Evolutionary conservation across 176 grass and related monocot species (phyloP).

Genomic region (Oryza punctata): DNA sequence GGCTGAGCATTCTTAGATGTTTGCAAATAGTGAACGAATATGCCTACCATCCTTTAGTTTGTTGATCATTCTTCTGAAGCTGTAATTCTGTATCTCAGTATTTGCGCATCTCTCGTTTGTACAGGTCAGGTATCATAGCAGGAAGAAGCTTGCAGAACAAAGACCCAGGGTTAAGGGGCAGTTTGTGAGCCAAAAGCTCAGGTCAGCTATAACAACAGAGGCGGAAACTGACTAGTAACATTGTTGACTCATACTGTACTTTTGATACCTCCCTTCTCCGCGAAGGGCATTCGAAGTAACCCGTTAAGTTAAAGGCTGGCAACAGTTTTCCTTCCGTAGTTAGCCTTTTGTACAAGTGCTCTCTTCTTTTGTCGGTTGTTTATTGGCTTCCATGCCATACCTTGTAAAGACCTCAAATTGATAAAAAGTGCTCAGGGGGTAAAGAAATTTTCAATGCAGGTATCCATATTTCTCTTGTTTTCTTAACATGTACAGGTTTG

Average conservation of each 20-base stretch:
- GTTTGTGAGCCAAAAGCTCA: constrained; percentile 82
- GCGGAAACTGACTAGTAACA: constrained; percentile 48
- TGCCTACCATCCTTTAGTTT: not conserved
- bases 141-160: constrained; percentile 93
- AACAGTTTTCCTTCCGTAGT: constrained; percentile 44
- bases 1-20: not conserved
- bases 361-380: constrained; percentile 34
- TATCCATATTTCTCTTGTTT: constrained; percentile 19
- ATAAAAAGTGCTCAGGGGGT: constrained; percentile 5
- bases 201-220: constrained; percentile 49
- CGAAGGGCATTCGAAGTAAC: constrained; percentile 28
- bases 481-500: not conserved
- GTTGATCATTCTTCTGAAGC: not conserved
- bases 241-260: constrained; percentile 30
- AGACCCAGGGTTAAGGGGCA: constrained; percentile 92
- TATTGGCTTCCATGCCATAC: constrained; percentile 34
- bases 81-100: not conserved
- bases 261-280: constrained; percentile 36
- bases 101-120: constrained; percentile 12
- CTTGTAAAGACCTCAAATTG: constrained; percentile 34
- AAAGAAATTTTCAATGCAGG: not conserved
- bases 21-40: not conserved
- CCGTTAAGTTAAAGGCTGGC: constrained; percentile 42
- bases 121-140: constrained; percentile 94
- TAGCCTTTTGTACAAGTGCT: constrained; percentile 35